Base-by-base conservation (phyloP, 495 filamentous ascomycete genomes). In the Cryomyces minteri region DNA sequence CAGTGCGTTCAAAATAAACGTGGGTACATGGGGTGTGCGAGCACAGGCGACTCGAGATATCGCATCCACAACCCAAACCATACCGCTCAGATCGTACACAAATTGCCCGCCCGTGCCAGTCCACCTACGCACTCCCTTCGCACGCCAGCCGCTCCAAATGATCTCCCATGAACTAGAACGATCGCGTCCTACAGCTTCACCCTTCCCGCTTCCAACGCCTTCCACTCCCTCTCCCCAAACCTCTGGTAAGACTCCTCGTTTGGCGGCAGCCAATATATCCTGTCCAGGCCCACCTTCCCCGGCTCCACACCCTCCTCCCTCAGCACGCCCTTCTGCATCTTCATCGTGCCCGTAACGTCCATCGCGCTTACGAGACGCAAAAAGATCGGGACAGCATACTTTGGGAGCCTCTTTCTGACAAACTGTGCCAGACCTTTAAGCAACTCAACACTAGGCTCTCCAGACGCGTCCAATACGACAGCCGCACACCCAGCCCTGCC, bases 401-500 rank as follows among this genome's bases (percentile, higher is more conserved):
- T n/a, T 4, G 54, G 52, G 14, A 57, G 29, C 10, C 45, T 28
- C 34, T 50, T 43, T 14, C 42, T 41, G 12, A 40, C 49, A 14
- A 45, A 43, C 14, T 37, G 34, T 36, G 52, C 49, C 8, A 57
- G 44, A 14, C 50, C 50, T 7, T 2, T 11, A 6, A 45, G 12
- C 32, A 52, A 18, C 7, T 8, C 11, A 12, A 6, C 40, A 41
- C 25, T 29, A 41, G 18, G 40, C 40, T 41, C 40, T 29, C 14
- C 11, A 9, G 6, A 34, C 32, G 1, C 12, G 18, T 47, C 44
- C 41, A 54, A 14, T n/a, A 50, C 37, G 0, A 66, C 32, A 5
- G 62, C 61, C 9, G 61, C 62, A 39, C 62, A 66, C 5, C 62
- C 62, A 4, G 62, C 62, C 14, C 61, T 48, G 10, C 62, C 62